phyloP scores from a whole-genome alignment of 2,329 filamentous ascomycete genomes.

The Sporothrix globosa region DNA sequence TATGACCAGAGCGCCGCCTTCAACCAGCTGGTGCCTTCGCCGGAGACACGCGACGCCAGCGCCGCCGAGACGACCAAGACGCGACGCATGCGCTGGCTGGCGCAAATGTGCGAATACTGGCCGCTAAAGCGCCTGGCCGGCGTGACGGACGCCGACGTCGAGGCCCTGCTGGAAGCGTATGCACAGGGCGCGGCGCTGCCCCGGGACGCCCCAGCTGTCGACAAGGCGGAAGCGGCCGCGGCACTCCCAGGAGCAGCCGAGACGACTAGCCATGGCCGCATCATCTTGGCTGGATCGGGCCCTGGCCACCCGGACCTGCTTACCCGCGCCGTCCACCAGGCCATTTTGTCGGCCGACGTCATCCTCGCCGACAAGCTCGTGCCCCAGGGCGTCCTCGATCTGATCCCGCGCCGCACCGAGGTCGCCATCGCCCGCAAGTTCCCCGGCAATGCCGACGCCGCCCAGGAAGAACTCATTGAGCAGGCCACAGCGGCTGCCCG shows the following conservation, averaged over 20 bases:
- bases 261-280: slow-evolving; percentile 56
- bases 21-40: slow-evolving; percentile 77
- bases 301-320: slow-evolving; percentile 91
- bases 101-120: slow-evolving; percentile 99
- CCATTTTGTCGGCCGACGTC: slow-evolving; percentile 74
- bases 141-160: slow-evolving; percentile 79
- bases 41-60: slow-evolving; percentile 54
- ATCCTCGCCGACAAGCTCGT: slow-evolving; percentile 86
- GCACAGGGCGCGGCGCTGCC: slow-evolving; percentile 40
- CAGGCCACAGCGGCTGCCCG: slow-evolving; percentile 70
- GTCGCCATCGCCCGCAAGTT: slow-evolving; percentile 96
- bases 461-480: slow-evolving; percentile 84
- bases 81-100: slow-evolving; percentile 86
- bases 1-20: slow-evolving; percentile 78
- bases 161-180: slow-evolving; percentile 75
- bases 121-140: slow-evolving; percentile 78
- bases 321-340: slow-evolving; percentile 78
- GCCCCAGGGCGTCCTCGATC: slow-evolving; percentile 79
- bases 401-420: slow-evolving; percentile 86
- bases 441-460: slow-evolving; percentile 91
- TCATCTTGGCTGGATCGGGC: slow-evolving; percentile 88
- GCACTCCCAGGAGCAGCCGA: slow-evolving; percentile 12
- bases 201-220: neutral
- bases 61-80: slow-evolving; percentile 58
- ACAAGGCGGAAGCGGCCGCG: neutral